These are phyloP conservation scores for Chrysanthemum seticuspe DNA, from an alignment of 129 eudicot genomes.

Conservation along the genomic window DNA sequence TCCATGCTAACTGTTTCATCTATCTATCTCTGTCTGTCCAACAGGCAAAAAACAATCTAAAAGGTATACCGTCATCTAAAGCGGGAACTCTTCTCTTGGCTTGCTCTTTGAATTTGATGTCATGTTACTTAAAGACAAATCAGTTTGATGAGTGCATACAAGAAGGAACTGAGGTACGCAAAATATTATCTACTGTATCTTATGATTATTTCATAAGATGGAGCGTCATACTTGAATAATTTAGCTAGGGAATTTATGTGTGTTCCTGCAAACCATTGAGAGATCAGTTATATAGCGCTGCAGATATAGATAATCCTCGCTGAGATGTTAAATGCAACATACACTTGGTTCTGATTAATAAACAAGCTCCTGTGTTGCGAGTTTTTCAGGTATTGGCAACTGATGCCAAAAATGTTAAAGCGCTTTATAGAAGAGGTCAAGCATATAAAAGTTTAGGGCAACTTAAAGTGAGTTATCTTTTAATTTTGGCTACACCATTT, in stretches of 20 bases:
- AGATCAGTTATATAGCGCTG: too few relatives aligned
- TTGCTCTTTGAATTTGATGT: constrained; percentile 94
- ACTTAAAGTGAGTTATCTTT: constrained; percentile 57
- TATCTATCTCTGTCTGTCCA: background rate
- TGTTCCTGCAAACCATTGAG: background rate
- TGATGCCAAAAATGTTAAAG: constrained; percentile 82
- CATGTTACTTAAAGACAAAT: constrained; percentile 86
- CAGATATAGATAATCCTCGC: too few relatives aligned
- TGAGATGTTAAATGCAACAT: too few relatives aligned
- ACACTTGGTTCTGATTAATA: background rate
- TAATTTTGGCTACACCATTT: constrained; percentile 13
- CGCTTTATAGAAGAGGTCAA: constrained; percentile 98
- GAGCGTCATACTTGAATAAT: too few relatives aligned
- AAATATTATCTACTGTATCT: background rate
- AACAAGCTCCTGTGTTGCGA: constrained; percentile 15
- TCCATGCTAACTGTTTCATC: constrained; percentile 2
- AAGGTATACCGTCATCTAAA: constrained; percentile 69
- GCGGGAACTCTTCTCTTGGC: constrained; percentile 64
- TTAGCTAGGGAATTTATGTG: too few relatives aligned
- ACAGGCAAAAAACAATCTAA: constrained; percentile 89
- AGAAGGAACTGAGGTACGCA: constrained; percentile 91
- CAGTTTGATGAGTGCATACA: constrained; percentile 80
- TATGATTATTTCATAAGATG: too few relatives aligned
- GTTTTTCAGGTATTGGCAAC: constrained; percentile 65
- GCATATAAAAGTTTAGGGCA: constrained; percentile 75